Base-by-base conservation (phyloP, 495 filamentous ascomycete genomes). In the Friedmanniomyces simplex region DNA sequence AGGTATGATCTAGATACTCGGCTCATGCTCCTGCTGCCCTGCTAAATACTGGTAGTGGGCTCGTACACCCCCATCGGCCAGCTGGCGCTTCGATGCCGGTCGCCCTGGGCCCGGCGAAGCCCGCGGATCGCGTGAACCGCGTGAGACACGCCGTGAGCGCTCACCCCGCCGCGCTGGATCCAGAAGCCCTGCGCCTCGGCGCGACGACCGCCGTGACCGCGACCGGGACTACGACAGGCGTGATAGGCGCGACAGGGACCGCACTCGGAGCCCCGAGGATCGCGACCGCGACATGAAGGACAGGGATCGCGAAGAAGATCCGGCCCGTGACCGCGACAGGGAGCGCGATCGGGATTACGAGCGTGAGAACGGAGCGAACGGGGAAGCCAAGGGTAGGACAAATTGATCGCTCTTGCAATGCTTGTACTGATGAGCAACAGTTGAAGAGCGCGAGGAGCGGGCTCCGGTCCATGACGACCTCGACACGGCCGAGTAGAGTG, bases 61-160 rank as follows among this genome's bases (percentile, higher is more conserved):
- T 65, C 88, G 93, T 62, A 99, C 93, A 66, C 93, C 93, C 48
- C 93, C 94, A 18, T 99, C 93, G 46, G 94, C 94, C 46, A 96
- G 91, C 54, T 99, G 93, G 93, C 86, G 93, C 45, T 99, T 97
- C 66, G 93, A 99, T 68, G 88, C 86, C 10, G 70, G 69, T n/a
- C 50, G 46, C 25, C 39, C 46, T 28, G 47, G 32, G 18, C 28
- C 57, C 50, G 50, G 52, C 25, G 60, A 57, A 28, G 57, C 57
- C 21, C 86, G 85, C 45, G 83, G 88, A 73, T 16, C 39, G 39
- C 52, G 46, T 54, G 83, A 83, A 68, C 82, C 84, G 53, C 77
- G 80, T 47, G 41, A 25, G 76, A 75, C 80, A 55, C 82, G 74
- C 53, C 69, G 74, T 47, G 76, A 76, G 22, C 73, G 86, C 61